Conservation (phyloP, 768 basidiomycete genomes). For the Trametes meyenii region DNA sequence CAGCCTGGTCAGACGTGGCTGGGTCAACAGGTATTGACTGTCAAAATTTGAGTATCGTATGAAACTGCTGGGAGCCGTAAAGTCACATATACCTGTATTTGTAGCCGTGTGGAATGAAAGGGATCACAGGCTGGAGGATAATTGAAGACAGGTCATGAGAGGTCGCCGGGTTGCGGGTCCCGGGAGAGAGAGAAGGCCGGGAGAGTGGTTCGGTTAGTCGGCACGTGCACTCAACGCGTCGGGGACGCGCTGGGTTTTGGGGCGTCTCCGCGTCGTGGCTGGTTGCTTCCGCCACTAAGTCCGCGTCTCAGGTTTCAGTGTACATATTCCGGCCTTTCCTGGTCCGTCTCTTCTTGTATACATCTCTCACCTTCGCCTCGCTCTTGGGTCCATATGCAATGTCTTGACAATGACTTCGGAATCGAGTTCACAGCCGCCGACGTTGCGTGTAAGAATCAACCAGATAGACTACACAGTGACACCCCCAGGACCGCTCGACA, state of each 20-base stretch:
- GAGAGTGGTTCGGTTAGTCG: not conserved
- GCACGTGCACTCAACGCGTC: constrained; percentile 19
- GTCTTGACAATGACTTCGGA: constrained; percentile 12
- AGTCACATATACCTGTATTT: constrained; percentile 5
- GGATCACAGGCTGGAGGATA: not conserved
- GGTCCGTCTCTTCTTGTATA: constrained; percentile 1
- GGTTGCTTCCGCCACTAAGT: constrained; percentile 7
- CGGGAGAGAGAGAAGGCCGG: not conserved
- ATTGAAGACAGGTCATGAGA: not conserved
- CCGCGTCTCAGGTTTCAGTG: not conserved
- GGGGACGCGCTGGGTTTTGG: not conserved
- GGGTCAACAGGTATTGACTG: constrained; percentile 71
- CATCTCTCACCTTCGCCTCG: not conserved
- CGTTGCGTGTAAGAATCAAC: constrained; percentile 47
- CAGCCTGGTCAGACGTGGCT: constrained; percentile 71
- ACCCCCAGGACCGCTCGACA: constrained; percentile 66
- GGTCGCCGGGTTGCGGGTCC: too few relatives aligned
- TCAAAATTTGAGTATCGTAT: constrained; percentile 14
- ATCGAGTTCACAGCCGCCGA: constrained; percentile 18
- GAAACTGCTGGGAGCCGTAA: not conserved
- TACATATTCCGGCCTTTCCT: constrained; percentile 6
- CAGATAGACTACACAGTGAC: constrained; percentile 67
- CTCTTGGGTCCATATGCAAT: not conserved
- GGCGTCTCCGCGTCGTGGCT: not conserved
- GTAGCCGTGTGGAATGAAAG: not conserved